Base-by-base conservation (phyloP, 1,284 basidiomycete genomes). In the Tilletia setariae region DNA sequence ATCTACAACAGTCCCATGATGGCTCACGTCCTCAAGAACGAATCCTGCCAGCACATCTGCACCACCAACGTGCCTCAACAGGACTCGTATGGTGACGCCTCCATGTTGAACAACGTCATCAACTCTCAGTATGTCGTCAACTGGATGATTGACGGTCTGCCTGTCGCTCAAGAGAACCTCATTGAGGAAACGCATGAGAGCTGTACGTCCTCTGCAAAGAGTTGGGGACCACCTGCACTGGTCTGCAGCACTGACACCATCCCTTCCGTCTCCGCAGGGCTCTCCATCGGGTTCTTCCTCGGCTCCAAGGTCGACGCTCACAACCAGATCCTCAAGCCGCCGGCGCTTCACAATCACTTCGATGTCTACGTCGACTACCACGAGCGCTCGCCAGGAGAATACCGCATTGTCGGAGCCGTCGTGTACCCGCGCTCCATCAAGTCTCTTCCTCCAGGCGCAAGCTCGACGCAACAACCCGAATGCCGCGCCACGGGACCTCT, bases 121-220 rank as follows among this genome's bases (percentile, higher is more conserved):
- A 86, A 87, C 61, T 93, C 97, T 82, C 91, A 94, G 79, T 98
- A 97, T 80, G 92, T 93, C 0, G 85, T 97, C 72, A 97, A 97
- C 80, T 95, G 94, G 90, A 89, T 98, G 67, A 86, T 98, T 59
- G 94, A 98, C 78, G 94, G 94, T 2, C 87, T 98, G 44, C 95
- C 95, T 2, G 92, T 91, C 8, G 92, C 93, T 4, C 74, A 76
- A 47, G 91, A 93, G 89, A 94, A 92, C 84, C 84, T 86, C 61
- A 92, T 95, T 81, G 80, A 86, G 65, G 87, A 89, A 75, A 91
- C 89, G 1, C 87, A 88, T 21, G 92, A 95, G 66, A 59, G 68
- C 13, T 71, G 65, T 66, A 51, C 44, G 65, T 62, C 23, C 51
- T 15, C 19, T 25, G 2, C 28, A 3, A 4, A 15, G 61, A n/a